Base-by-base conservation (phyloP, 2,329 filamentous ascomycete species). In the Tolypocladium ovalisporum region DNA sequence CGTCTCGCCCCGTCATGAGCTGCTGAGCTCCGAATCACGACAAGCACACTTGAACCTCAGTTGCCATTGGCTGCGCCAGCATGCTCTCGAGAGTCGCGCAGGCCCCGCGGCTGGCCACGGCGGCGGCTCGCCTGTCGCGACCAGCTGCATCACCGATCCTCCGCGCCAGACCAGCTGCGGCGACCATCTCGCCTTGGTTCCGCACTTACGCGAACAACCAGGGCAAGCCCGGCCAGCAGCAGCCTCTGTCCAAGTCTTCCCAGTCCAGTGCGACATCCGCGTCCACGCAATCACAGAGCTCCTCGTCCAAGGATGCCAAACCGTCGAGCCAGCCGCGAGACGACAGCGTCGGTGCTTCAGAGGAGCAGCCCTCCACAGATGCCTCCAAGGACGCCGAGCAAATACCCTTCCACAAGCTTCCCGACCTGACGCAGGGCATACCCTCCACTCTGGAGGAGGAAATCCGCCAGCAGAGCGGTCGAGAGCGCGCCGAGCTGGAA, bases 371-470 rank as follows among this genome's bases (percentile, higher is more conserved):
- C 12, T 27, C 42, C 19, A 17, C 47, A n/a, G 29, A 19, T n/a
- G 24, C 35, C 27, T 40, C 47, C 37, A 67, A 67, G 53, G 72
- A 76, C 55, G 65, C 67, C 54, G 72, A 75, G 55, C 64, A 75
- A 58, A 75, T 80, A 63, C 77, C 84, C 29, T 78, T 82, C 55
- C 81, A 86, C 66, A 86, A 89, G 56, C 82, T 97, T 15, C 93
- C 93, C 56, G 92, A 97, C 69, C 79, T 97, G 51, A 94, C 90
- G n/a, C 87, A 93, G 67, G 93, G 93, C 62, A 96, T 97, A 61
- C 93, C 93, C 0, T 96, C 92, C 2, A 96, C 92, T 1, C 80
- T 97, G 57, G 89, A 87, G 57, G 86, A 86, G 59, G 93, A 97
- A 73, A 82, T 87, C 57, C 73, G 75, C 0, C 72, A 75, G 34